Base-by-base conservation (phyloP, 345 rosid genomes). In the Abelmoschus esculentus region DNA sequence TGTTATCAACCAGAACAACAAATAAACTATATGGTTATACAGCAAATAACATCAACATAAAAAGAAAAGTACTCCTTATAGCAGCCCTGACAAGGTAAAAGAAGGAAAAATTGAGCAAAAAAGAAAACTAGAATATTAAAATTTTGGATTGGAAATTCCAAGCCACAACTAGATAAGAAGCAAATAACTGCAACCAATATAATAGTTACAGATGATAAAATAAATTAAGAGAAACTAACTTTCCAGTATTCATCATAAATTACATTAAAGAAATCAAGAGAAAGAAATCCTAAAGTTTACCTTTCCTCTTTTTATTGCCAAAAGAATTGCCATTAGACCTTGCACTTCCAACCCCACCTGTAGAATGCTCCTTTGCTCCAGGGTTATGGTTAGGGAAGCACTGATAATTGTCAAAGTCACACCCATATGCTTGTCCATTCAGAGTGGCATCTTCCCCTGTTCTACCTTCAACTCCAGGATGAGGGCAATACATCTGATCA, bases 401-500 rank as follows among this genome's bases (percentile, higher is more conserved):
- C 32, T 86, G 90, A 52, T 86, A 73, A 76, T 78, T 81, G 28
- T 87, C 93, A 79, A 90, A 82, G 32, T 86, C 97, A 79, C 96
- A 89, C 65, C 75, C 89, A 77, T 66, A 64, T 2, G 67, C 86
- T 72, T 82, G 89, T 19, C 80, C 90, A 73, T 81, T 81, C 40
- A 85, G 28, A 1, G 65, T 61, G 4, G 60, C 63, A 71, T 74
- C 91, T 75, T 79, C 97, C 63, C 79, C 88, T 57, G 75, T 72
- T 54, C 75, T 82, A 29, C 82, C 91, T 22, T 84, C 89, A 47
- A 66, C 55, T 11, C 78, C 87, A n/a, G 89, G 82, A 52, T 78
- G 92, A 72, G 79, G 87, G 72, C 98, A 91, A 69, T 86, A 82
- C 72, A 75, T 86, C 67, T 84, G 92, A 79, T 86, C 93, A 72